phyloP scores from a whole-genome alignment of 805 yeast species.

The Lipomyces chichibuensis region DNA sequence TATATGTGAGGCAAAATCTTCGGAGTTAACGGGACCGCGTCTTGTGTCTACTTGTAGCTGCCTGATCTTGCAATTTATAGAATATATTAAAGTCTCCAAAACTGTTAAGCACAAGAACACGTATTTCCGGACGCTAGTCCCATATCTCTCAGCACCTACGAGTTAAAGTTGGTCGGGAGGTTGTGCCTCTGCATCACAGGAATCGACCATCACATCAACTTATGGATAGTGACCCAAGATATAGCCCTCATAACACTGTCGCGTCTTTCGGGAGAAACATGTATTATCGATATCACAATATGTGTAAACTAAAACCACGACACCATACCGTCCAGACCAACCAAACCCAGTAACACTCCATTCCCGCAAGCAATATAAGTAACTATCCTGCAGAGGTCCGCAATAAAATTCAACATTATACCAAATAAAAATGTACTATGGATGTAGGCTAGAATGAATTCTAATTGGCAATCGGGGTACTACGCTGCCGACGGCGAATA shows the following conservation, averaged over 20 bases:
- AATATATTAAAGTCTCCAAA: no score
- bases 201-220: no score
- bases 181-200: no score
- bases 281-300: background rate
- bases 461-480: background rate
- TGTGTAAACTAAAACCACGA: background rate
- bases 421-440: background rate
- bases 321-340: background rate
- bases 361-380: background rate
- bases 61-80: background rate
- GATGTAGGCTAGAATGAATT: background rate
- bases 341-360: background rate
- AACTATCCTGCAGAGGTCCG: background rate
- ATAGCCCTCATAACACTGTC: background rate
- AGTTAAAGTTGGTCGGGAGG: no score
- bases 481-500: background rate
- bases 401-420: background rate
- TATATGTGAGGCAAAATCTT: background rate
- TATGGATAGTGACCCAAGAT: background rate
- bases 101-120: no score
- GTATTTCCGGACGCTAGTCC: no score
- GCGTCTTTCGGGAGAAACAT: background rate
- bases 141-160: no score
- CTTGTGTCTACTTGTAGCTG: background rate
- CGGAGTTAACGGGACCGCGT: background rate